phyloP scores from a whole-genome alignment of 1,284 basidiomycete species.

The Phellopilus nigrolimitatus region DNA sequence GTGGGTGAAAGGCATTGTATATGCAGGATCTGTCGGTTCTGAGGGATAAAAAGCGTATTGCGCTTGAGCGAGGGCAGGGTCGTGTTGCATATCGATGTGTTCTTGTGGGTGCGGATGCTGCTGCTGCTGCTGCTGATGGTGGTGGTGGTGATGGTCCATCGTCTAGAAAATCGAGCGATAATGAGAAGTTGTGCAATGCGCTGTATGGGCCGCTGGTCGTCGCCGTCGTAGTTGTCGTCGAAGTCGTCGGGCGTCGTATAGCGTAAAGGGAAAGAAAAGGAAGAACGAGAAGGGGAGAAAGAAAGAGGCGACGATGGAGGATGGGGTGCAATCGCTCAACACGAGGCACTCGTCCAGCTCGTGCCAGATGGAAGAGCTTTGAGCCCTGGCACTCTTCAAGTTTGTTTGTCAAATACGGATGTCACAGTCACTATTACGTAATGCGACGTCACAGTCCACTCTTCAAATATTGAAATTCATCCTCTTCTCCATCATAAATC shows the following conservation, averaged over 20 bases:
- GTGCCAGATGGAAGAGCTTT: background rate
- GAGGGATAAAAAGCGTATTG: constrained; percentile 19
- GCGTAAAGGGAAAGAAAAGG: constrained; percentile 1
- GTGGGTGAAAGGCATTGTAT: constrained; percentile 19
- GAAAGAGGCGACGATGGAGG: constrained; percentile 7
- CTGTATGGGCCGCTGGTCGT: constrained; percentile 4
- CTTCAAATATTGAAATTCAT: no score
- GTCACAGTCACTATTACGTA: background rate
- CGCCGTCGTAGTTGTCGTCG: constrained; percentile 6
- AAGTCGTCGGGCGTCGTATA: constrained; percentile 11
- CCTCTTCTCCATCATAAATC: no score
- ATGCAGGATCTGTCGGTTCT: constrained; percentile 15
- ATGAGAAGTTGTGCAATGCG: background rate
- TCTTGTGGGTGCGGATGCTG: constrained; percentile 16
- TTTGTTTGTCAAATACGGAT: constrained; percentile 13
- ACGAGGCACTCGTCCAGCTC: constrained; percentile 13
- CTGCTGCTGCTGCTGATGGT: constrained; percentile 17
- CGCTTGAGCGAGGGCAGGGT: constrained; percentile 19
- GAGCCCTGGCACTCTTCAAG: background rate
- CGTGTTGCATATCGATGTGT: constrained; percentile 21
- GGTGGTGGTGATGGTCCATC: constrained; percentile 18
- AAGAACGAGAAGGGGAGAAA: constrained; percentile 9
- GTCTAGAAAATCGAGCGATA: constrained; percentile 5
- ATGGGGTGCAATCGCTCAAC: constrained; percentile 5
- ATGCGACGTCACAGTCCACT: no score